These are phyloP conservation scores for Neonectria ditissima DNA, from an alignment of 2,329 filamentous ascomycete species.

Conservation along the genomic window DNA sequence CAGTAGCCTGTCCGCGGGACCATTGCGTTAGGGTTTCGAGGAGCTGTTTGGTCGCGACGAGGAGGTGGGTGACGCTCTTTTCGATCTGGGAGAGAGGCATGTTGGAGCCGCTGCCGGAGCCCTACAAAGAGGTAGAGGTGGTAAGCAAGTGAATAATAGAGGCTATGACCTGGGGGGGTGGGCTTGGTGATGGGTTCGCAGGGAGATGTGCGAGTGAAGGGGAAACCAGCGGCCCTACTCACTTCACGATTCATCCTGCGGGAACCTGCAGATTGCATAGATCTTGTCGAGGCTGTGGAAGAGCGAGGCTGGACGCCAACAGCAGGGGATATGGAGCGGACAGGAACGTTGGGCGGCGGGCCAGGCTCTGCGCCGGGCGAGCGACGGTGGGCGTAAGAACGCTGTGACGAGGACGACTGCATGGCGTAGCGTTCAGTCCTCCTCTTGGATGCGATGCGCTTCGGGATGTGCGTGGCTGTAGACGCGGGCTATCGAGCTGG, in stretches of 20 bases:
- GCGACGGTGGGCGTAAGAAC: conserved; percentile 66
- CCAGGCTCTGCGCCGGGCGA: conserved; percentile 73
- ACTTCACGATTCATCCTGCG: conserved; percentile 52
- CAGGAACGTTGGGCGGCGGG: conserved; percentile 66
- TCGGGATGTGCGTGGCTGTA: conserved; percentile 14
- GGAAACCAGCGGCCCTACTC: conserved; percentile 33
- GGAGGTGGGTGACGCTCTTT: conserved; percentile 97
- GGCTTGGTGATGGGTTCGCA: conserved; percentile 32
- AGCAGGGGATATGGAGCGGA: conserved; percentile 71
- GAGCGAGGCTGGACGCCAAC: conserved; percentile 70
- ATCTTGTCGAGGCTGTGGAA: conserved; percentile 76
- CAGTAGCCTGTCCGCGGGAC: conserved; percentile 92
- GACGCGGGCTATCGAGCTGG: conserved; percentile 8
- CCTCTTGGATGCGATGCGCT: conserved; percentile 15
- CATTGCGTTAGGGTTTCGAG: conserved; percentile 97
- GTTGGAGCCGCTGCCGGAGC: conserved; percentile 72
- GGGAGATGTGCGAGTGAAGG: conserved; percentile 5
- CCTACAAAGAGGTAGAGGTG: conserved; percentile 45
- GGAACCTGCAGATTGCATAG: conserved; percentile 56
- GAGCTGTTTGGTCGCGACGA: conserved; percentile 97
- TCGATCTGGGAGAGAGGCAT: conserved; percentile 94
- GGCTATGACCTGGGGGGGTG: conserved; percentile 29
- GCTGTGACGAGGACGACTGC: conserved; percentile 57
- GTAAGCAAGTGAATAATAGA: conserved; percentile 41
- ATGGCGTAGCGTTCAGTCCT: conserved; percentile 28